Evolutionary conservation across 2,329 filamentous ascomycete genomes (phyloP).

Genomic region (Penicillium psychrosexuale): DNA sequence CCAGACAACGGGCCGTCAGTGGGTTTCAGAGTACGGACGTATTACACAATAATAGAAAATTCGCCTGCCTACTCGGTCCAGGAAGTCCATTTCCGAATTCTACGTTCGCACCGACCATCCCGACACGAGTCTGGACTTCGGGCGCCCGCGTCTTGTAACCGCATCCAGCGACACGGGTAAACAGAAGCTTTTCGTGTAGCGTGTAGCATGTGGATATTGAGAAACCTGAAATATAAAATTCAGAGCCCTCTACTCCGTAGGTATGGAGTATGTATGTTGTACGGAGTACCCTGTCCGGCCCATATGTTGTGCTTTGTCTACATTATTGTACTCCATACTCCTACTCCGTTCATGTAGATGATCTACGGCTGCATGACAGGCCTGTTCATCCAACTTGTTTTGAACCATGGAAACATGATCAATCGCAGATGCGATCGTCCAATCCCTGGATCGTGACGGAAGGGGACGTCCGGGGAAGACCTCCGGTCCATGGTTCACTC

Average conservation of each 20-base stretch:
- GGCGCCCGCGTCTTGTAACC: neutral
- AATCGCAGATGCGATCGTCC: slow-evolving; percentile 11
- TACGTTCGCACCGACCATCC: slow-evolving; percentile 5
- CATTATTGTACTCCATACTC: neutral
- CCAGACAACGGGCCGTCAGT: neutral
- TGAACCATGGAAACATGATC: neutral
- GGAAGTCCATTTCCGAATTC: slow-evolving; percentile 1
- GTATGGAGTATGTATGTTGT: too few relatives aligned
- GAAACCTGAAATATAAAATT: neutral
- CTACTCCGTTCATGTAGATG: neutral
- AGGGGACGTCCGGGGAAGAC: slow-evolving; percentile 17
- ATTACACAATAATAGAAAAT: slow-evolving; percentile 5
- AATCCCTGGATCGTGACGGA: slow-evolving; percentile 10
- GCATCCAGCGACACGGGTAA: slow-evolving; percentile 5
- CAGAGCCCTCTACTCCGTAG: neutral
- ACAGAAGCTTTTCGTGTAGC: slow-evolving; percentile 4
- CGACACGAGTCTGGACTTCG: slow-evolving; percentile 9
- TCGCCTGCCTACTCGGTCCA: slow-evolving; percentile 5
- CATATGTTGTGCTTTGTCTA: neutral
- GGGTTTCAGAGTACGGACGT: neutral
- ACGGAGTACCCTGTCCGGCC: neutral
- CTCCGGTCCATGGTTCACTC: slow-evolving; percentile 24
- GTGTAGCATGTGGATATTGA: slow-evolving; percentile 1
- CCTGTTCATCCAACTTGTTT: neutral
- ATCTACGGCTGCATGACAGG: neutral